Percentiles rank a stretch among this genome's conserved stretches.
Conservation (phyloP, 352 stramenopile genomes). For the Pythium myriotylum region DNA sequence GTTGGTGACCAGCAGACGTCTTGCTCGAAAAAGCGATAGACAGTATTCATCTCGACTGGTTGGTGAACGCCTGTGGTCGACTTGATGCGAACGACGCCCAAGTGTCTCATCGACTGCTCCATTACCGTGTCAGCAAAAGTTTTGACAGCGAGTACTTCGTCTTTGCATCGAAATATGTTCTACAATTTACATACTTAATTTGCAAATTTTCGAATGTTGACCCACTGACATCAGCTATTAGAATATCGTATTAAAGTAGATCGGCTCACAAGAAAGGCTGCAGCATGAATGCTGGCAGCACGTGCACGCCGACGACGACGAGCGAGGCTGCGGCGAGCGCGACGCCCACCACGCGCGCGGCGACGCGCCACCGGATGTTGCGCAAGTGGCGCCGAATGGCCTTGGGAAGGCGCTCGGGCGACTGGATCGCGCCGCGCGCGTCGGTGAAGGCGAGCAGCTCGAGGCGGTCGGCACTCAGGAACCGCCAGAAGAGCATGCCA, state of each 20-base stretch:
- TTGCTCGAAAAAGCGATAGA: conserved; percentile 10
- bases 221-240: too few relatives aligned
- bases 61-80: conserved; percentile 9
- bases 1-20: background rate
- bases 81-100: conserved; percentile 7
- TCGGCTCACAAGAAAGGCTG: conserved; percentile 7
- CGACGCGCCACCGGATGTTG: conserved; percentile 46
- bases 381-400: conserved; percentile 44
- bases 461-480: conserved; percentile 52
- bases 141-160: conserved; percentile 17
- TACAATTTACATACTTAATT: too few relatives aligned
- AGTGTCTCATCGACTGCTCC: conserved; percentile 13
- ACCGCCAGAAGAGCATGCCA: conserved; percentile 59
- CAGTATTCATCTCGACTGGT: conserved; percentile 11
- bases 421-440: conserved; percentile 46
- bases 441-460: conserved; percentile 60
- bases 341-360: conserved; percentile 37
- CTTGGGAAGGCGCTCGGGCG: conserved; percentile 32
- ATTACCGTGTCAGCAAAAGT: conserved; percentile 13
- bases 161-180: conserved; percentile 18
- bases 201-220: background rate
- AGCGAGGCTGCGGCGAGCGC: conserved; percentile 20
- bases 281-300: conserved; percentile 7
- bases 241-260: too few relatives aligned
- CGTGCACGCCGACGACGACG: conserved; percentile 7